Conservation (phyloP, 306 rosid genomes). For the Corylus americana region DNA sequence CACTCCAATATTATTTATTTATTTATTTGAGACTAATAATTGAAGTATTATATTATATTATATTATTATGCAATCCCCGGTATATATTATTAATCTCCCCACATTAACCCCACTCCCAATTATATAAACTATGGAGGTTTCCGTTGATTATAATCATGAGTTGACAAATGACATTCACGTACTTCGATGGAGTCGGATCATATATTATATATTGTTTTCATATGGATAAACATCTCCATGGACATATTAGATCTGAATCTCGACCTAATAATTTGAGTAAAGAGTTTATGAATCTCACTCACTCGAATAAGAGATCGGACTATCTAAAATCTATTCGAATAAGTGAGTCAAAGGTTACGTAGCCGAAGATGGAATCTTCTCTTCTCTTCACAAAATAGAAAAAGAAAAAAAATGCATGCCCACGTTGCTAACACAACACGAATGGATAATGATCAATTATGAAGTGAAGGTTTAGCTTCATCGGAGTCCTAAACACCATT, state of each 20-base stretch:
- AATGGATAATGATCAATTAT: slow-evolving; percentile 4
- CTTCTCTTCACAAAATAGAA: neutral
- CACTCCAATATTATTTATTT: slow-evolving; percentile 3
- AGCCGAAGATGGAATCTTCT: too few species aligned
- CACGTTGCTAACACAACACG: slow-evolving; percentile 22
- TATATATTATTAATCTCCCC: neutral
- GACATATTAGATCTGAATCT: too few species aligned
- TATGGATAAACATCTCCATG: too few species aligned
- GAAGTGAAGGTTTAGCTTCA: slow-evolving; percentile 29
- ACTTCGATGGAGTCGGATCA: slow-evolving; percentile 10
- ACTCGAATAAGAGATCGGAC: too few species aligned
- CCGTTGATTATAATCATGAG: slow-evolving; percentile 50
- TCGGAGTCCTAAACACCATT: slow-evolving; percentile 28
- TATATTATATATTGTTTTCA: too few species aligned
- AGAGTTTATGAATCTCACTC: too few species aligned
- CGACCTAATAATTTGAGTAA: too few species aligned
- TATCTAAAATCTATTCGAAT: too few species aligned
- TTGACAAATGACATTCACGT: slow-evolving; percentile 45
- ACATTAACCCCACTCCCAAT: neutral
- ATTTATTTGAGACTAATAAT: too few species aligned
- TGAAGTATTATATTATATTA: neutral
- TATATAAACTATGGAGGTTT: slow-evolving; percentile 32
- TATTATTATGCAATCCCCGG: too few species aligned
- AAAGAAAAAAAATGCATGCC: neutral
- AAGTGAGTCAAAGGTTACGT: too few species aligned